A percentile compares a stretch with the other conserved stretches of the same genome.
phyloP scores from a whole-genome alignment of 306 rosid genomes.

The Glycyrrhiza uralensis region DNA sequence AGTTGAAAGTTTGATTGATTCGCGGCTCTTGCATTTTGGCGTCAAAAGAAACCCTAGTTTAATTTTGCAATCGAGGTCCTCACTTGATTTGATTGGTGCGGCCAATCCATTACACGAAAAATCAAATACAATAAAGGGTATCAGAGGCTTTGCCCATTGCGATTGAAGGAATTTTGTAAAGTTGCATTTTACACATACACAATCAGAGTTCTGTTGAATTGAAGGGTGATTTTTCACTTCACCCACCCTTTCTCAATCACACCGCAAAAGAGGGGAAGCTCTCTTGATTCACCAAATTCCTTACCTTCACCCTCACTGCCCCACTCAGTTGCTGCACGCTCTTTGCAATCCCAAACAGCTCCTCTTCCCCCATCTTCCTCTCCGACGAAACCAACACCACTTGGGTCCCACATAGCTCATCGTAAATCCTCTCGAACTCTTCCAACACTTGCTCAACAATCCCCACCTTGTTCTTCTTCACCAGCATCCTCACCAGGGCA shows the following conservation, averaged over 20 bases:
- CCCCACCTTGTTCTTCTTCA: conserved; percentile 49
- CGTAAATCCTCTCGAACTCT: conserved; percentile 73
- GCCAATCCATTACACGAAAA: background rate
- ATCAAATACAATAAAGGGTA: too few species aligned
- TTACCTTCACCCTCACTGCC: conserved; percentile 52
- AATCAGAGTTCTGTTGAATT: too few species aligned
- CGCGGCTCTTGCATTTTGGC: too few species aligned
- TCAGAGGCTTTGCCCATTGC: background rate
- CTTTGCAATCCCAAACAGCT: conserved; percentile 50
- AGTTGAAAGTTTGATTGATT: background rate
- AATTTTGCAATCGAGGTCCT: background rate
- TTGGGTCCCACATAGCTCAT: conserved; percentile 52
- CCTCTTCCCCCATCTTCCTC: conserved; percentile 38
- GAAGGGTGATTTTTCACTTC: background rate
- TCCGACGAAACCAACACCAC: conserved; percentile 55
- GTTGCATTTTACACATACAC: background rate
- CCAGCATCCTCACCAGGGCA: conserved; percentile 57
- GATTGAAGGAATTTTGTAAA: background rate
- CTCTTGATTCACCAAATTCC: conserved; percentile 42
- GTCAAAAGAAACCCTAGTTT: background rate
- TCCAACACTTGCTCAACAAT: conserved; percentile 50
- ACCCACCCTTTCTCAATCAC: too few species aligned
- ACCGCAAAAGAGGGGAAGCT: conserved; percentile 21
- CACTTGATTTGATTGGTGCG: background rate
- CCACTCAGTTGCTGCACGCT: conserved; percentile 45